Evolutionary conservation across 495 filamentous ascomycete species (phyloP), one percentile per base, ranked within the genome.

Genomic region (Aspergillus panamensis): DNA sequence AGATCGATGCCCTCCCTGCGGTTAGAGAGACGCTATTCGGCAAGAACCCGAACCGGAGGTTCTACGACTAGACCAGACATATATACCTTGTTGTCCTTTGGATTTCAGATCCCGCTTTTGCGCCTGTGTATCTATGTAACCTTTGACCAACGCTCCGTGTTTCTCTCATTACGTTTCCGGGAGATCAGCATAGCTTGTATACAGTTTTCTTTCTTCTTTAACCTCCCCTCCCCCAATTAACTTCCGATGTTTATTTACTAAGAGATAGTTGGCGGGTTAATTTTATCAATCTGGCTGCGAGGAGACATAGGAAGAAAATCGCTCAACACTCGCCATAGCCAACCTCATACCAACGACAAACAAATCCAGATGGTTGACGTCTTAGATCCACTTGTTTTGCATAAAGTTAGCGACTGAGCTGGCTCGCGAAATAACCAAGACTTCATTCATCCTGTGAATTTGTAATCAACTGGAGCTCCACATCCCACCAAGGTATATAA

Each of bases 41-140:
- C 42, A 83, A 88, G 76, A 97, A 97, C 77, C 79, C 82, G 49
- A 96, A 96, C 80, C 84, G 95, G 59, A 94, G 83, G 73, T 99
- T 97, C 82, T 88, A 85, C 66, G 92, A 97, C 69, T 99, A 86
- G 59, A 83, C 57, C 47, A 35, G 19, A 42, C 33, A 58, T 49
- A 47, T 54, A 7, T 53, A 48, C 47, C 35, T 61, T 29, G 35
- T 59, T 58, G 43, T 35, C 32, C 32, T 30, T 48, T 51, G 54
- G 59, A 51, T 58, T 59, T 29, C 45, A 19, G 33, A 35, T 44
- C 44, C 45, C 37, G 35, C 60, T 35, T 49, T 45, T 44, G 48
- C 31, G n/a, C 29, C 48, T 61, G 48, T 63, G 55, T 63, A 63
- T 57, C 61, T 59, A 66, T 66, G 52, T 63, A 58, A 53, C 59